These are phyloP conservation scores for Fusarium citri DNA, from an alignment of 2,329 filamentous ascomycete species.

Conservation along the genomic window DNA sequence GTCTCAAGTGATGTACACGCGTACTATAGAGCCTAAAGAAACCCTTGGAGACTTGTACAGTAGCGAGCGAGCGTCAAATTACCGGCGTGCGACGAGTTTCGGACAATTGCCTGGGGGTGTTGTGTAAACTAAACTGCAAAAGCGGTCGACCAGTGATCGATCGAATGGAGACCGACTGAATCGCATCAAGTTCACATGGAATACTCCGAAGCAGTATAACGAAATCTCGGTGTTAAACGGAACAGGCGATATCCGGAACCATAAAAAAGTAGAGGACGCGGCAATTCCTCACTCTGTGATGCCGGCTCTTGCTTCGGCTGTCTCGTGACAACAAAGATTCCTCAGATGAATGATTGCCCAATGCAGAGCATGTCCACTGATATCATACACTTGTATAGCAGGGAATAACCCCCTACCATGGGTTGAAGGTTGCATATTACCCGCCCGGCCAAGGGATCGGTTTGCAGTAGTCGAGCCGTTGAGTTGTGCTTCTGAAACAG, in stretches of 20 bases:
- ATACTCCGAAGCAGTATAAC: background rate
- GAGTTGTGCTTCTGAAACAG: conserved; percentile 28
- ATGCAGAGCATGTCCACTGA: conserved; percentile 13
- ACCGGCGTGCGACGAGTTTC: conserved; percentile 13
- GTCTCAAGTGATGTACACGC: background rate
- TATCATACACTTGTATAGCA: conserved; percentile 21
- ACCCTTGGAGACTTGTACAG: background rate
- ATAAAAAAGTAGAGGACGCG: conserved; percentile 14
- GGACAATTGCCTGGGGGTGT: conserved; percentile 5
- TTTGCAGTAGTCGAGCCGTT: conserved; percentile 25
- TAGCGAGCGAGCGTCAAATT: conserved; percentile 7
- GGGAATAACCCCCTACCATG: conserved; percentile 9
- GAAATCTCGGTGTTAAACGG: background rate
- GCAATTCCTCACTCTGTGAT: conserved; percentile 1
- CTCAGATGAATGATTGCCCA: conserved; percentile 1
- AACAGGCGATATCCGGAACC: background rate
- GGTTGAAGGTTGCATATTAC: conserved; percentile 6
- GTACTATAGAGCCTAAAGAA: background rate
- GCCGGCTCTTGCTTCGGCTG: background rate
- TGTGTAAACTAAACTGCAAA: background rate
- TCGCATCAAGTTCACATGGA: background rate
- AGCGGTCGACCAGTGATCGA: background rate
- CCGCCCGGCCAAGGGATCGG: conserved; percentile 13
- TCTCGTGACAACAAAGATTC: background rate
- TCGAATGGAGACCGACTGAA: background rate